Evolutionary conservation across 2,329 filamentous ascomycete species (phyloP), one percentile per base, ranked within the genome.

Genomic region (Exophiala sp.): DNA sequence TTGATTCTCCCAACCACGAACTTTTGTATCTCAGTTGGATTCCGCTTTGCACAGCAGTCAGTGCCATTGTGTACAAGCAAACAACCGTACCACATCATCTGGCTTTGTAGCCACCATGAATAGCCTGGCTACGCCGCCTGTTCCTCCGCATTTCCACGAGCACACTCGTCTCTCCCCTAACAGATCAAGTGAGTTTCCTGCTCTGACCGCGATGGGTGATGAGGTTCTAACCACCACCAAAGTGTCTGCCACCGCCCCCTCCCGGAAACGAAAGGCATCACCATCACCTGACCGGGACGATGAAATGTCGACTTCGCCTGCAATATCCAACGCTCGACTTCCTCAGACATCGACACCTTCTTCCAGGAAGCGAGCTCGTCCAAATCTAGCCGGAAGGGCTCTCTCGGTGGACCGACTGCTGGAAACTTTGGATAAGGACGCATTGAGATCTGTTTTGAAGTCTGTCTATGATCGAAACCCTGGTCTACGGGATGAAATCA

Each of bases 391-490:
- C 18, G 83, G 83, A 34, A 74, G 82, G 52, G 81, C 83, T 40
- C 73, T 88, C 40, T 71, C 81, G 19, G 72, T 87, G 19, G 76
- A 81, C 50, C 84, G 93, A 63, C 79, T 98, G n/a, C 82, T 98
- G 56, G 91, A 98, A 71, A 97, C 93, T 0, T 80, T 98, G 38
- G 88, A 94, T 63, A 84, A 83, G 53, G 80, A 86, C 52, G 87
- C 94, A 59, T 78, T 98, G 63, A 83, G 91, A 60, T 82, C 81
- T 29, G 83, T 96, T 1, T 78, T 98, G n/a, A 87, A 90, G 66
- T 84, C 86, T 47, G 86, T 98, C 65, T 96, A 90, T 72, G 86
- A 95, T 63, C 82, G 86, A 60, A 88, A 95, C 65, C 88, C 90
- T 2, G 83, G 86, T 58, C 85, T 98, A 55, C 84, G 83, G 46